Evolutionary conservation across 805 yeast genomes (phyloP), one percentile per base, ranked within the genome.

Genomic region (Nadsonia fulvescens): DNA sequence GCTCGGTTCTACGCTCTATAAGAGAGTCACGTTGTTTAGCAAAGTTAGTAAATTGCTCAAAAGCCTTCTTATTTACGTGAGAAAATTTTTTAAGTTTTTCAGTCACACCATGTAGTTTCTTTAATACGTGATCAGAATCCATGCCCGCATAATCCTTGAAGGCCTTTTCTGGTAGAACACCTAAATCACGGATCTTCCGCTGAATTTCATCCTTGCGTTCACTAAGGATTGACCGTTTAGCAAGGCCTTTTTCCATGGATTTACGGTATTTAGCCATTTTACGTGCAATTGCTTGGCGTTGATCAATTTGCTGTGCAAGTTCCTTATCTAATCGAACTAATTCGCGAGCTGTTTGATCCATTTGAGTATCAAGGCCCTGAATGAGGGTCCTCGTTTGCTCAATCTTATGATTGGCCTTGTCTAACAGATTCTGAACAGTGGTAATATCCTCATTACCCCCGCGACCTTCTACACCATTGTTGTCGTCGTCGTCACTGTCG

Each of bases 141-240:
- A 53, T 38, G 18, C 51, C 45, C 18, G 57, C 60, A 39, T 58
- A 66, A 17, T 49, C 42, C 8, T 58, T 58, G 36, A 78, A 70
- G 0, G 89, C 82, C 28, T 77, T 82, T 40, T 82, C 94, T 0
- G 94, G 86, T 10, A 86, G 54, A 3, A 76, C 77, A n/a, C 95
- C 95, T 20, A 83, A 51, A 21, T 77, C 92, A 33, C 83, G 60
- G 15, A 82, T 71, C 40, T 67, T 76, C 32, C 61, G 65, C 35
- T 70, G 72, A 13, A 78, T 47, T 36, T 77, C 91, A 25, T 74
- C 78, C 32, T 77, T 61, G 35, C 93, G 61, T 22, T 58, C 53
- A 4, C 54, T 43, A 25, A 79, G 49, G 4, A 72, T 43, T 2
- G 75, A 57, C 35, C 70, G 76, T 39, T 65, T 72, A 12, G 75